Percentiles rank a stretch among this genome's conserved stretches.
phyloP scores from a whole-genome alignment of 2,329 filamentous ascomycete species.

The Fusarium poae region DNA sequence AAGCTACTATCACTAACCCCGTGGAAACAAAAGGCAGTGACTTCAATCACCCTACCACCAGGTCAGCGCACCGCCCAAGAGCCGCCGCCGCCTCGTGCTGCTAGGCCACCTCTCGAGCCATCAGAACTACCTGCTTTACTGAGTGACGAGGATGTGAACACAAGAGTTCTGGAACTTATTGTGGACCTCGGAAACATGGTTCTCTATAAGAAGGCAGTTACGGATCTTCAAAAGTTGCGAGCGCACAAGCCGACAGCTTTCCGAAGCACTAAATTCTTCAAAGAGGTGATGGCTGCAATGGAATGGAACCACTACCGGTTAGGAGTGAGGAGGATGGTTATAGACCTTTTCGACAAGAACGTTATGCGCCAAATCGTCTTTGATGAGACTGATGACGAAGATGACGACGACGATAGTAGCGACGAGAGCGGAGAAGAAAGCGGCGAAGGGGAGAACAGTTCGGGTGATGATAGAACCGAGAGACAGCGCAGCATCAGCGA shows the following conservation, averaged over 20 bases:
- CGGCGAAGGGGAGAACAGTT: conserved; percentile 62
- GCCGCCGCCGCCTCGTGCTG: conserved; percentile 58
- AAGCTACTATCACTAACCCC: conserved; percentile 80
- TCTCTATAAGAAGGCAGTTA: conserved; percentile 86
- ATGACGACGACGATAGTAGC: conserved; percentile 71
- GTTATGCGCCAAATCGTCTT: conserved; percentile 88
- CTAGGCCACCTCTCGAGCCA: conserved; percentile 60
- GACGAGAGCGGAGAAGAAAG: conserved; percentile 47
- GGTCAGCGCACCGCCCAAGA: conserved; percentile 66
- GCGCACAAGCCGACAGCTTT: conserved; percentile 81
- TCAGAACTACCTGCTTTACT: conserved; percentile 60
- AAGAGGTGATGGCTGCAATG: conserved; percentile 84
- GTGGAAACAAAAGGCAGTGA: conserved; percentile 67
- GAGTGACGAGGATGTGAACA: conserved; percentile 74
- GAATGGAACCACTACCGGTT: conserved; percentile 92
- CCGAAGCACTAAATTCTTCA: conserved; percentile 81
- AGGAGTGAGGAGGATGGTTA: conserved; percentile 86
- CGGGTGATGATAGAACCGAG: conserved; percentile 68
- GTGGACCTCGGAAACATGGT: conserved; percentile 94
- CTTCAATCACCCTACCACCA: conserved; percentile 61
- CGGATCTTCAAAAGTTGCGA: conserved; percentile 84
- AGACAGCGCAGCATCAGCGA: conserved; percentile 68
- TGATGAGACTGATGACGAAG: conserved; percentile 61
- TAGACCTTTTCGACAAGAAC: conserved; percentile 93
- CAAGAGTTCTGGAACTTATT: conserved; percentile 86